Base-by-base conservation (phyloP, 352 stramenopile genomes). In the Phytophthora sp. region DNA sequence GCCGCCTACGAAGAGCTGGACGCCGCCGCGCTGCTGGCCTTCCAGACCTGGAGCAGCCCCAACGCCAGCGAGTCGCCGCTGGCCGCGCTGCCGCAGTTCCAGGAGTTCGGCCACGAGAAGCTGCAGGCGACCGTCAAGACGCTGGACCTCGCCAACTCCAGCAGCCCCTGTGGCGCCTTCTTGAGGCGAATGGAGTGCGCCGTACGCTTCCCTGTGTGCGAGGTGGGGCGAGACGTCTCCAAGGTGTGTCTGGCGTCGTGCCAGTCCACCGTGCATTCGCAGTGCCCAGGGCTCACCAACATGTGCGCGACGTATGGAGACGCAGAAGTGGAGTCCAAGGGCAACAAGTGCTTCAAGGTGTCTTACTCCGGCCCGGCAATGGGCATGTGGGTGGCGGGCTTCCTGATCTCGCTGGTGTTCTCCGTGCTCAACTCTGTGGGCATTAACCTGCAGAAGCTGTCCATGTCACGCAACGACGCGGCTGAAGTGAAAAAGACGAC, bases 391-490 rank as follows among this genome's bases (percentile, higher is more conserved):
- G 80, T 93, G 39, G 83, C 90, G 0, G 88, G 87, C 12, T 94
- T 96, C 54, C 81, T 87, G 46, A 94, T 96, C 64, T 91, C 85
- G 41, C 81, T 97, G 23, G 69, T 94, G 24, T 96, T 97, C 61
- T 95, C 84, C 9, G 76, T 97, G 21, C 79, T 96, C 49, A 95
- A 95, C 56, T 95, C 89, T 42, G 71, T 97, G 26, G 90, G 84
- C n/a, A 92, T 97, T 48, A 97, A 97, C 60, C 57, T 97, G 34
- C 90, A 97, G 74, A 97, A 97, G 73, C 77, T 96, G 13, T 93
- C 78, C 8, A 93, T 97, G 79, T 70, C 84, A 18, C 76, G 77
- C 38, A 91, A 97, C 57, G 82, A 89, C 31, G 46, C 49, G 15
- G 69, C 76, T 1, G 71, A 89, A n/a, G 66, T 75, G 18, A 92